Evolutionary conservation across 192 early-diverging fungal genomes (phyloP), one percentile per base, ranked within the genome.

Genomic region (Spinellus fusiger): DNA sequence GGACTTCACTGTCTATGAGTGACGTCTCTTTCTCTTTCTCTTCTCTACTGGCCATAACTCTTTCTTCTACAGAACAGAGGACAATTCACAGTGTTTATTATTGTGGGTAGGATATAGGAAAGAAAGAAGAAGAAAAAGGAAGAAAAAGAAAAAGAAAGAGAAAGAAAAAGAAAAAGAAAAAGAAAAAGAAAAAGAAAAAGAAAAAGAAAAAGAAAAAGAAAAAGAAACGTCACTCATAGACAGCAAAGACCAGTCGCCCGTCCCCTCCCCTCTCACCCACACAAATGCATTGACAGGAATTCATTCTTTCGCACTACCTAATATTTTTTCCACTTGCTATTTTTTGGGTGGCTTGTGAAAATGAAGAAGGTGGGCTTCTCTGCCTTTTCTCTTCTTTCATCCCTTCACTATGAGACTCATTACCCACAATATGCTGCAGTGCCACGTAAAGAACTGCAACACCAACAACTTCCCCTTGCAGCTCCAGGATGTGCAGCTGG

Each of bases 381-480:
- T 44, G 10, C 10, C 40, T 44, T 44, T 37, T 37, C 13, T 37
- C 35, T 37, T 37, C 35, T 3, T 44, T 44, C 15, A n/a, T 44
- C 40, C 10, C 40, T 12, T n/a, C 10, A 77, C 22, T 59, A 90
- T 89, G 85, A 86, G 95, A 77, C 88, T 98, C 62, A 85, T 98
- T 38, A 95, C 94, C 32, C 96, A 98, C 81, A 98, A 98, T 75
- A 92, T 98, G 93, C 84, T 98, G 54, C 91, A 94, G 79, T 98
- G 96, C 87, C 92, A 96, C 69, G 96, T 90, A 70, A 95, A 93
- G 75, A 85, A 85, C 76, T 98, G 96, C 82, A 85, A 81, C n/a
- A 79, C 77, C 62, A 86, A 89, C 70, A 92, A 90, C 78, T 98
- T 90, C 64, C 96, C 96, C n/a, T 82, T 98, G 18, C 77, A 81